phyloP scores from a whole-genome alignment of 129 eudicot genomes.

The Mikania micrantha region DNA sequence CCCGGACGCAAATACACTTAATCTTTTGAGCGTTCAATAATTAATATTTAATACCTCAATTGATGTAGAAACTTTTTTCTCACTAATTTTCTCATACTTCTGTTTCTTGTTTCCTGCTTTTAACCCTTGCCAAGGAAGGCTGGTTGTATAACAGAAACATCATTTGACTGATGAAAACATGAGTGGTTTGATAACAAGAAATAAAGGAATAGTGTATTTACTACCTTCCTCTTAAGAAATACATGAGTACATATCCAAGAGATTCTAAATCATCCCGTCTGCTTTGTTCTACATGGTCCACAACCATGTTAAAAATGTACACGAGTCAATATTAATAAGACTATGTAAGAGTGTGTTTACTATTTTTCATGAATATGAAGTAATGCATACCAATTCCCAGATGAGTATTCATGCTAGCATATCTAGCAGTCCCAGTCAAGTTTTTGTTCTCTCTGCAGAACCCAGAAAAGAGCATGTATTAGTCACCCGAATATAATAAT shows the following conservation, averaged over 20 bases:
- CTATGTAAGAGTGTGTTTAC: neutral
- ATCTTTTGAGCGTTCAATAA: neutral
- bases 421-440: conserved; percentile 95
- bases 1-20: neutral
- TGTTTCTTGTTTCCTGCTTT: conserved; percentile 67
- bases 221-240: conserved; percentile 89
- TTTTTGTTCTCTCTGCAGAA: conserved; percentile 84
- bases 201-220: neutral
- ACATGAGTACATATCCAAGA: conserved; percentile 90
- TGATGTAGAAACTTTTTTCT: conserved; percentile 80
- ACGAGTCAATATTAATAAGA: neutral
- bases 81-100: conserved; percentile 83
- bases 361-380: neutral
- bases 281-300: conserved; percentile 65
- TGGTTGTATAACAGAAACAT: conserved; percentile 27
- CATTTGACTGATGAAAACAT: conserved; percentile 16
- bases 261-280: conserved; percentile 93
- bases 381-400: conserved; percentile 72
- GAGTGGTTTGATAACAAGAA: neutral
- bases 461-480: neutral
- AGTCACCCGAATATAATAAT: neutral
- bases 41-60: conserved; percentile 52
- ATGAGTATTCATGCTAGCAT: conserved; percentile 92
- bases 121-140: conserved; percentile 98
- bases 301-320: conserved; percentile 9